A percentile compares a stretch with the other conserved stretches of the same genome.
Evolutionary conservation across 2,329 filamentous ascomycete genomes (phyloP).

Genomic region (Cercospora sp.): DNA sequence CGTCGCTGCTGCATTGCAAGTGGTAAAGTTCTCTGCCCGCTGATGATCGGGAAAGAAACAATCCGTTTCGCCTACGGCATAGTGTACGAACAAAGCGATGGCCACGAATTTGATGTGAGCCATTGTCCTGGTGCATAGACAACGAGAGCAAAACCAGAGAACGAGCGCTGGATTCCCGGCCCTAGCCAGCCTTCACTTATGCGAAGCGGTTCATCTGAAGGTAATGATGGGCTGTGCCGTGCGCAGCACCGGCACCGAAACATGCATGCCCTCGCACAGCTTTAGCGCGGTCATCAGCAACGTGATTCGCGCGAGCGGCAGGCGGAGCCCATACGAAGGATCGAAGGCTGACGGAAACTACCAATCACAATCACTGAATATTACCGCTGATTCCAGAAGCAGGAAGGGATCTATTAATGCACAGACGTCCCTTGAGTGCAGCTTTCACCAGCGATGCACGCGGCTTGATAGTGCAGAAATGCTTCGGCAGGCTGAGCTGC

Average conservation of each 20-base stretch:
- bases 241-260: background rate
- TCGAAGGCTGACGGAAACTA: background rate
- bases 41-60: constrained; percentile 23
- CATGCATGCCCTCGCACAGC: background rate
- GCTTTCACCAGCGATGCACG: background rate
- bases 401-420: background rate
- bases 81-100: background rate
- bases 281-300: too few relatives aligned
- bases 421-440: background rate
- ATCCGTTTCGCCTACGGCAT: background rate
- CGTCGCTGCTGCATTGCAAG: constrained; percentile 20
- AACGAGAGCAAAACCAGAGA: background rate
- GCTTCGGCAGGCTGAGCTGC: too few relatives aligned
- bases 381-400: background rate
- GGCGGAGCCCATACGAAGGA: background rate
- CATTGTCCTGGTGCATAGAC: background rate
- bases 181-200: background rate
- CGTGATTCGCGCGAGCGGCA: too few relatives aligned
- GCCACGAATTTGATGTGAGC: background rate
- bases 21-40: constrained; percentile 17
- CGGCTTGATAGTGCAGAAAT: background rate
- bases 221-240: background rate
- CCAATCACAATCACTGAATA: background rate
- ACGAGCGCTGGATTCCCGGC: background rate
- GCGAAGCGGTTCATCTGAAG: background rate